Base-by-base conservation (phyloP, 352 stramenopile genomes). In the Pythium rhizo-oryzae region DNA sequence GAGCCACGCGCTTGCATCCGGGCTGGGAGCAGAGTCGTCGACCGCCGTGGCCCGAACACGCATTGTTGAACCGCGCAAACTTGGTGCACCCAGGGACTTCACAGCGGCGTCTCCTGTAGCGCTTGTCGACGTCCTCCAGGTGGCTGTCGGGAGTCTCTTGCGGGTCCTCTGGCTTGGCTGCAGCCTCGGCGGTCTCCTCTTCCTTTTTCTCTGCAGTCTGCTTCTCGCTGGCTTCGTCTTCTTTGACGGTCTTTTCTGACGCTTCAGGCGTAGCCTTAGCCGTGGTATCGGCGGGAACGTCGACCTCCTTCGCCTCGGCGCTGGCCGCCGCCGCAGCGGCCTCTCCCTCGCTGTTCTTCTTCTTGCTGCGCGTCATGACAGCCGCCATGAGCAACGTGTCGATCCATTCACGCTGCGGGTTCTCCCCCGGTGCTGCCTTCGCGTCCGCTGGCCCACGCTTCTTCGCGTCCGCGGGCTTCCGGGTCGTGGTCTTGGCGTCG, bases 41-140 rank as follows among this genome's bases (percentile, higher is more conserved):
- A 1, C 85, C 85, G 12, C 85, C 85, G 47, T 93, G 85, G 6
- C 81, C 85, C 9, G 85, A 93, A 57, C 85, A 91, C 5, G 79
- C 80, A 30, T 89, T 91, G 64, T 91, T 91, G 46, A 90, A 93
- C n/a, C 85, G 82, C 21, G 85, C 82, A 69, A 93, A 93, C 66
- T 93, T 93, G 50, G 70, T 76, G 56, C 85, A 93, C 0, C 81
- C 85, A 43, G 81, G 62, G 2, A 91, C 80, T 67, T 91, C 75
- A 35, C 85, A 93, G 24, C 75, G 81, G 13, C 85, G 83, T 18
- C 85, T 82, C 11, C 83, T 78, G 63, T 91, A 93, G 5, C 77
- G 76, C 71, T 91, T 91, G 16, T 72, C 58, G 28, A 50, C 62
- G 24, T 72, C 65, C 24, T 67, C 51, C 21, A 62, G 41, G 18